phyloP scores from a whole-genome alignment of 2,329 filamentous ascomycete genomes.

The Colletotrichum echinochloae region DNA sequence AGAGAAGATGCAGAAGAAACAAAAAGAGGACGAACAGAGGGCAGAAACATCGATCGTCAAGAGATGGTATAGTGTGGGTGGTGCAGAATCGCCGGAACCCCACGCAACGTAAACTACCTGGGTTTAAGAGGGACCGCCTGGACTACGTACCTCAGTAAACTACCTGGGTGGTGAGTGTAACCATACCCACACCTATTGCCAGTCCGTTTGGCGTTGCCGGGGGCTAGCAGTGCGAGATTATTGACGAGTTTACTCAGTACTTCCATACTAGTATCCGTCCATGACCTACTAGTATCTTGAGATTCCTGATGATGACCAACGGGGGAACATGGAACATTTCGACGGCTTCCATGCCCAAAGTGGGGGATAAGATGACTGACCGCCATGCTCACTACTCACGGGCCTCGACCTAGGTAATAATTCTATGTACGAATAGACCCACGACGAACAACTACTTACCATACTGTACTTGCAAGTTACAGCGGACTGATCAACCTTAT shows the following conservation, averaged over 20 bases:
- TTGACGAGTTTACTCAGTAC: not conserved
- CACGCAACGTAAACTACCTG: not conserved
- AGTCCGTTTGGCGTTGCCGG: not conserved
- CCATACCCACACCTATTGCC: not conserved
- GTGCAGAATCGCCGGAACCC: constrained; percentile 3
- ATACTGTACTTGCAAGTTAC: too few species aligned
- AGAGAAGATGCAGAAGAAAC: not conserved
- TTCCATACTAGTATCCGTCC: too few species aligned
- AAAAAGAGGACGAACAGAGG: not conserved
- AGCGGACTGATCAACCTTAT: constrained; percentile 1
- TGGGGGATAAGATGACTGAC: not conserved
- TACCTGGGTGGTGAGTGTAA: not conserved
- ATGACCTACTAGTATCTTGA: too few species aligned
- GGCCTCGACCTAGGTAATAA: not conserved
- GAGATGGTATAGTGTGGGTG: constrained; percentile 1
- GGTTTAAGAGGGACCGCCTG: too few species aligned
- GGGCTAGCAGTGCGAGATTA: not conserved
- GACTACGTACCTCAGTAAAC: too few species aligned
- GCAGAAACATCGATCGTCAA: constrained; percentile 12
- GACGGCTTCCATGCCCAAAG: constrained; percentile 17
- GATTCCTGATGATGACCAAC: not conserved
- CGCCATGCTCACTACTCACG: not conserved
- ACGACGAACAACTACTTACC: not conserved
- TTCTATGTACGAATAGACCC: not conserved
- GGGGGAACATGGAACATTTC: constrained; percentile 17